phyloP scores from a whole-genome alignment of 768 basidiomycete species.

The Favolaschia claudopus region DNA sequence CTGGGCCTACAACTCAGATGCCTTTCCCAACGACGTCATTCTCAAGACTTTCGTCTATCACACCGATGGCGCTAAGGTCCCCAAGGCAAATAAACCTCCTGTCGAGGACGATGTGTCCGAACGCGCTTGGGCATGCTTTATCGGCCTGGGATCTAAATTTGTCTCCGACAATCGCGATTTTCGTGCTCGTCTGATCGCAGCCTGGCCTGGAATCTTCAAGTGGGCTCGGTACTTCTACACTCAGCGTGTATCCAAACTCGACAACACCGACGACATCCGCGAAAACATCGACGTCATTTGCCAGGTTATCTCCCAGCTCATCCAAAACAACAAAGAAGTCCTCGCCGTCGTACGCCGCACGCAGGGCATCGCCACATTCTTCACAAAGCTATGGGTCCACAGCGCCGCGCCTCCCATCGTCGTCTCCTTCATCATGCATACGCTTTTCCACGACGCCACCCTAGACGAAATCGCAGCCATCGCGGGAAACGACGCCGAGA shows the following conservation, averaged over 20 bases:
- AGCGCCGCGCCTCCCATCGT: not conserved
- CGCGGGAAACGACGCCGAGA: not conserved
- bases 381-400: slow-evolving; percentile 15
- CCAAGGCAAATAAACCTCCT: not conserved
- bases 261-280: not conserved
- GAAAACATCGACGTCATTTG: not conserved
- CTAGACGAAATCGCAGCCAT: slow-evolving; percentile 4
- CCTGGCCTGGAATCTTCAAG: slow-evolving; percentile 16
- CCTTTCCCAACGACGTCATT: not conserved
- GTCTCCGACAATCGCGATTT: not conserved
- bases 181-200: not conserved
- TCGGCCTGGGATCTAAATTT: not conserved
- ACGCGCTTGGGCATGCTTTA: slow-evolving; percentile 4
- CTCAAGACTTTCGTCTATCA: slow-evolving; percentile 1
- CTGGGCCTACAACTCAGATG: not conserved
- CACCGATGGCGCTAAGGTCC: not conserved
- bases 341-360: not conserved
- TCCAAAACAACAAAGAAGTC: not conserved
- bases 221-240: slow-evolving; percentile 13
- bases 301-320: not conserved
- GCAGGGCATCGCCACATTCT: slow-evolving; percentile 8
- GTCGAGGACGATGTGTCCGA: slow-evolving; percentile 1
- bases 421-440: slow-evolving; percentile 4
- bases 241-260: slow-evolving; percentile 4
- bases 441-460: not conserved